phyloP scores from a whole-genome alignment of 2,329 filamentous ascomycete species.

The Penicillium sclerotiorum region DNA sequence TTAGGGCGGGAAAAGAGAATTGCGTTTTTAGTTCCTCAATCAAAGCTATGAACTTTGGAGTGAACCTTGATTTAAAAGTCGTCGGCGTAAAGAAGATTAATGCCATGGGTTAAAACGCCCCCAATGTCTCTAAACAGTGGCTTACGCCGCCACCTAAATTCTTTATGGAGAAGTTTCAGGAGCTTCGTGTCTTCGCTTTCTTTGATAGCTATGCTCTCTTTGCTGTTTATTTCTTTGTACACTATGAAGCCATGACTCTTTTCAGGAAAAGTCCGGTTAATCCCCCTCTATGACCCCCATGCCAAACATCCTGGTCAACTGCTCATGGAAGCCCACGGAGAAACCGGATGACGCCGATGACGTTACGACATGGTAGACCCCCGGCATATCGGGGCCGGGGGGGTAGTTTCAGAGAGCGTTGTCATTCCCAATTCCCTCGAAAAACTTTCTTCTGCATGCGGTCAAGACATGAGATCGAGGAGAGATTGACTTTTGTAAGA shows the following conservation, averaged over 20 bases:
- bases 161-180: too few relatives aligned
- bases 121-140: not conserved
- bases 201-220: too few relatives aligned
- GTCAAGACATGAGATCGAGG: not conserved
- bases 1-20: too few relatives aligned
- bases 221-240: too few relatives aligned
- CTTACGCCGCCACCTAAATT: not conserved
- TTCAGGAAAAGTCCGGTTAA: too few relatives aligned
- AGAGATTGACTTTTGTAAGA: not conserved
- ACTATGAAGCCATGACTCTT: too few relatives aligned
- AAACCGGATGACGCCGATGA: conserved; percentile 29
- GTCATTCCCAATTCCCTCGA: not conserved
- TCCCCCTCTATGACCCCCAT: not conserved
- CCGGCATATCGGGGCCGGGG: conserved; percentile 2
- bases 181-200: too few relatives aligned
- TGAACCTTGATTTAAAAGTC: not conserved
- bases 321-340: conserved; percentile 7
- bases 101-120: not conserved
- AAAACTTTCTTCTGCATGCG: conserved; percentile 5
- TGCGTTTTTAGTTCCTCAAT: too few relatives aligned
- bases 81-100: not conserved
- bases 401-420: conserved; percentile 1
- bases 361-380: conserved; percentile 21
- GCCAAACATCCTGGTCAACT: not conserved
- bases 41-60: too few relatives aligned